Evolutionary conservation across 768 basidiomycete genomes (phyloP), one percentile per base, ranked within the genome.

Genomic region (Mrakia hoshinonis): DNA sequence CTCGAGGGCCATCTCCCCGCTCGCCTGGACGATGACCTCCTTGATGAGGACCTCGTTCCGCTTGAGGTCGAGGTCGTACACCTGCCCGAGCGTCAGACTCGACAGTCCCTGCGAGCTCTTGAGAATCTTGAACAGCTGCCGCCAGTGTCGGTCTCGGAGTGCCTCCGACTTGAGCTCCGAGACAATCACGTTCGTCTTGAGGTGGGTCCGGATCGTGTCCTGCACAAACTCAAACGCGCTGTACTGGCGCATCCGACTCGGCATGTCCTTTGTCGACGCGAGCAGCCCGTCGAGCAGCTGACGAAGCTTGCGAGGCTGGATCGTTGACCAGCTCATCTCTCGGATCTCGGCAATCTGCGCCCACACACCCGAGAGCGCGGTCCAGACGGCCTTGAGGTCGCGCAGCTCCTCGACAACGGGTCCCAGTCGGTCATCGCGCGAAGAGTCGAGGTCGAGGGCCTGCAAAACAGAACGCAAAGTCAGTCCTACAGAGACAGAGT

Each of bases 361-460:
- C 94, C 95, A 98, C 63, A 98, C 90, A 1, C 96, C 96, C 0
- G 93, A 96, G 48, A 99, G 85, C 18, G 96, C 96, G 0, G 92
- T 97, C 96, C 96, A 99, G 36, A 99, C 96, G 1, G 92, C 92
- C 81, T 98, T 98, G 74, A 99, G 85, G 79, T 98, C 96, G 69
- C 89, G 87, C 61, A 99, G 80, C 79, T 99, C 96, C 78, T 98
- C 96, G 70, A 92, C 89, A 6, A 98, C 87, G 24, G 96, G 95
- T 68, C 92, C 89, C 47, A 99, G 83, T 65, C 94, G 90, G 54
- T 80, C 77, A 43, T 80, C 78, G 62, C 90, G 87, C 76, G 85
- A 87, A 76, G 92, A 84, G 76, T 96, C 96, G 69, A 99, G 86
- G 81, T 94, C 91, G 43, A 99, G 84, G 0, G 96, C 96, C 72